Evolutionary conservation across 192 early-diverging fungal species (phyloP).

Genomic region (Backusella circina): DNA sequence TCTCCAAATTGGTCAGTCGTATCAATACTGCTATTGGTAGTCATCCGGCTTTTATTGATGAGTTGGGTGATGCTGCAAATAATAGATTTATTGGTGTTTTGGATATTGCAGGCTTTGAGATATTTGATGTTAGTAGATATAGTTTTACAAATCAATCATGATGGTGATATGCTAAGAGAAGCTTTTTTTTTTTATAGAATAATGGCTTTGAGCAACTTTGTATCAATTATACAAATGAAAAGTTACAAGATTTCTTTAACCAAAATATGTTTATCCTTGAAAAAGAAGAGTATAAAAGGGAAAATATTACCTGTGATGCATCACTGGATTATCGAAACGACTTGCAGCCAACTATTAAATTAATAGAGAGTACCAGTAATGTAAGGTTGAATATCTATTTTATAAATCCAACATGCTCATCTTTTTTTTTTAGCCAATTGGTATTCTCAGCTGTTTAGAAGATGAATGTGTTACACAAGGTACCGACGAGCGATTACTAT

Average conservation of each 20-base stretch:
- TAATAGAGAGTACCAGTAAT: constrained; percentile 90
- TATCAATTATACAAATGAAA: constrained; percentile 99
- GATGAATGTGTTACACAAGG: constrained; percentile 99
- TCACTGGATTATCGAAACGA: constrained; percentile 97
- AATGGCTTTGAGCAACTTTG: constrained; percentile 99
- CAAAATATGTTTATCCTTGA: constrained; percentile 99
- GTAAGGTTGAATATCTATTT: constrained; percentile 36
- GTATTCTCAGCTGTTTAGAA: constrained; percentile 92
- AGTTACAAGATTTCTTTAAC: constrained; percentile 99
- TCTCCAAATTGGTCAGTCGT: constrained; percentile 81
- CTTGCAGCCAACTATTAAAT: constrained; percentile 94
- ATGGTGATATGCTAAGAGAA: too few relatives aligned
- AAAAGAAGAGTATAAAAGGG: constrained; percentile 96
- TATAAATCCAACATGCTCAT: background rate
- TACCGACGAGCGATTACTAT: constrained; percentile 91
- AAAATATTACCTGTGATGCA: constrained; percentile 87
- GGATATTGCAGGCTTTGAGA: constrained; percentile 99
- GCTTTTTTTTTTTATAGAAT: constrained; percentile 39
- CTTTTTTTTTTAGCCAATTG: constrained; percentile 64
- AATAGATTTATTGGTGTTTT: constrained; percentile 90
- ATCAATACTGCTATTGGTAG: constrained; percentile 77
- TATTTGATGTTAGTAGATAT: constrained; percentile 71
- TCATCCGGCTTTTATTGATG: constrained; percentile 53
- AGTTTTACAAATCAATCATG: too few relatives aligned
- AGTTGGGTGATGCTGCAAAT: constrained; percentile 33